Conservation (phyloP, 495 filamentous ascomycete genomes). For the Hamigera avellanea region DNA sequence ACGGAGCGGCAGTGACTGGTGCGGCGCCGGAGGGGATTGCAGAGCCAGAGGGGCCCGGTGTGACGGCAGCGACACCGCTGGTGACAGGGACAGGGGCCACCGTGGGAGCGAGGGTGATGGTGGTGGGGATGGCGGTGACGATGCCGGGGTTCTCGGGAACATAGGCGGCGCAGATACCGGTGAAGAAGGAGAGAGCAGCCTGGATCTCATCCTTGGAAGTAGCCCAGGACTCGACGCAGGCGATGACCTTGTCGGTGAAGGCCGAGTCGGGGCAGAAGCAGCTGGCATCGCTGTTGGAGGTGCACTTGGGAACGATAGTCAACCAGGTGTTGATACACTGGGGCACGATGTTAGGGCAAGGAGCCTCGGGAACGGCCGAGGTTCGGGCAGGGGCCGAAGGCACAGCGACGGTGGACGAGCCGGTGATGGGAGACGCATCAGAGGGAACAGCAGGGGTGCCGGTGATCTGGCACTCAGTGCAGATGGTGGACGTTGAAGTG, state of each 20-base stretch:
- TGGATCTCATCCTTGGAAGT: slow-evolving; percentile 52
- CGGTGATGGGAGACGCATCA: slow-evolving; percentile 2
- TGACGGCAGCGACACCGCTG: slow-evolving; percentile 5
- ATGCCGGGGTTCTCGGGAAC: slow-evolving; percentile 73
- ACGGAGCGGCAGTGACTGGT: slow-evolving; percentile 22
- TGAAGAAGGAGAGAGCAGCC: slow-evolving; percentile 69
- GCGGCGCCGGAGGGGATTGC: slow-evolving; percentile 11
- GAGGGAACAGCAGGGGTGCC: slow-evolving; percentile 8
- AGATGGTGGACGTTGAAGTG: slow-evolving; percentile 29
- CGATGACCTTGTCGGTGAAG: slow-evolving; percentile 71
- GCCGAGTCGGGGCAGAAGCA: slow-evolving; percentile 79
- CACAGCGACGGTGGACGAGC: slow-evolving; percentile 8
- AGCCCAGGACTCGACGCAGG: slow-evolving; percentile 71
- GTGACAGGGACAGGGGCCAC: slow-evolving; percentile 18
- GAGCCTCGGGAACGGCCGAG: slow-evolving; percentile 10
- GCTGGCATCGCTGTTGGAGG: slow-evolving; percentile 64
- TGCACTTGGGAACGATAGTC: slow-evolving; percentile 53
- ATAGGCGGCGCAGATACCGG: slow-evolving; percentile 77
- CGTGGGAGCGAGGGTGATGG: slow-evolving; percentile 44
- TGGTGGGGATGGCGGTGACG: slow-evolving; percentile 56
- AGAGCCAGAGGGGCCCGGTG: slow-evolving; percentile 12
- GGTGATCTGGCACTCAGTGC: slow-evolving; percentile 19
- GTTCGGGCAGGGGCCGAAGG: slow-evolving; percentile 7
- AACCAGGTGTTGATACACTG: slow-evolving; percentile 93
- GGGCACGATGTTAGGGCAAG: slow-evolving; percentile 66